Conservation (phyloP, 345 rosid genomes). For the Kernera saxatilis region DNA sequence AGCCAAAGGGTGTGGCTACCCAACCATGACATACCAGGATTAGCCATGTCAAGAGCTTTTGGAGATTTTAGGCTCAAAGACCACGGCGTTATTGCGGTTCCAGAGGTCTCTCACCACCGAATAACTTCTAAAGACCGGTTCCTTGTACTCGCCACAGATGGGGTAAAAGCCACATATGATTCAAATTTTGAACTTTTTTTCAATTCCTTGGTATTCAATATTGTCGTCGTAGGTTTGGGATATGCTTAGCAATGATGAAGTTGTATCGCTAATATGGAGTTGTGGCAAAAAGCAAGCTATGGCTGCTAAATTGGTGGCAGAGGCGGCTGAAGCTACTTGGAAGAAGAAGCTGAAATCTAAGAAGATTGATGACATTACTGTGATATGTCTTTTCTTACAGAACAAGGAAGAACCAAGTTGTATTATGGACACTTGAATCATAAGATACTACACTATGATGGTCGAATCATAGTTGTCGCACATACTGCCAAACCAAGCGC, state of each 20-base stretch:
- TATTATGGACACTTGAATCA: background rate
- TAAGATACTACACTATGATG: background rate
- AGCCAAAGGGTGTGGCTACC: constrained; percentile 90
- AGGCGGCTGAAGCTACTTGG: constrained; percentile 64
- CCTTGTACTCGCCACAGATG: constrained; percentile 77
- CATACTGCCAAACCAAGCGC: background rate
- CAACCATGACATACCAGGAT: constrained; percentile 65
- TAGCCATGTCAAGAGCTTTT: constrained; percentile 98
- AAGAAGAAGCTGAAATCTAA: constrained; percentile 50
- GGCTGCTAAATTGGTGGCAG: constrained; percentile 61
- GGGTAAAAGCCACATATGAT: constrained; percentile 35
- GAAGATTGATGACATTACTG: constrained; percentile 72
- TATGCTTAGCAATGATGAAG: constrained; percentile 69
- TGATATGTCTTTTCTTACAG: constrained; percentile 56
- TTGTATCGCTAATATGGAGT: constrained; percentile 39
- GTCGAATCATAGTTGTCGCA: background rate
- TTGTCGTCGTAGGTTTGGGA: constrained; percentile 57
- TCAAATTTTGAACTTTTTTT: background rate
- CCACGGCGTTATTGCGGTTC: constrained; percentile 69
- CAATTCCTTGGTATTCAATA: background rate
- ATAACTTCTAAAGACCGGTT: constrained; percentile 54
- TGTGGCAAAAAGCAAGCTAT: constrained; percentile 30
- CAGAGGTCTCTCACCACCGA: constrained; percentile 49
- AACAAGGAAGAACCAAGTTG: constrained; percentile 20
- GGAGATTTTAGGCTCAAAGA: constrained; percentile 73